phyloP scores from a whole-genome alignment of 257 asterid genomes.

The Misopates orontium region DNA sequence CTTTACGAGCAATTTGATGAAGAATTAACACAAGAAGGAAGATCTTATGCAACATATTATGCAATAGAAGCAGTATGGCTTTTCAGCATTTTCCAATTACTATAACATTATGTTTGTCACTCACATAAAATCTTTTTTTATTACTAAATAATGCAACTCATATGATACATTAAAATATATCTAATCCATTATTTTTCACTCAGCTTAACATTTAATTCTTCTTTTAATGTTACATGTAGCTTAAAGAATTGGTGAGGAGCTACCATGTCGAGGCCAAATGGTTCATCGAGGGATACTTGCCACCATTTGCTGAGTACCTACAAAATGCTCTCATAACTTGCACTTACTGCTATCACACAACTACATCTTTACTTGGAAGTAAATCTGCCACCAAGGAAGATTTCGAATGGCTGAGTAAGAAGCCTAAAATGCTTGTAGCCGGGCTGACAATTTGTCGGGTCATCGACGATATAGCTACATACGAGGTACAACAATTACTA shows the following conservation, averaged over 20 bases:
- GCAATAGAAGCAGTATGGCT: background rate
- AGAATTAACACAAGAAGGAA: slow-evolving; percentile 9
- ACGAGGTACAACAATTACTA: background rate
- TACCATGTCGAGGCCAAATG: slow-evolving; percentile 24
- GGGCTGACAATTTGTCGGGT: background rate
- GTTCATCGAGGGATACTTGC: slow-evolving; percentile 12
- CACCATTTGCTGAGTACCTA: slow-evolving; percentile 7
- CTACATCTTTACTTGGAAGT: slow-evolving; percentile 8
- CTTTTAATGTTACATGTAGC: background rate
- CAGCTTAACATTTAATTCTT: background rate
- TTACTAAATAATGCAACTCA: background rate
- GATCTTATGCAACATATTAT: background rate
- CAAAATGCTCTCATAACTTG: slow-evolving; percentile 13
- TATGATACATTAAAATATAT: too few species aligned
- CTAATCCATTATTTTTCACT: too few species aligned
- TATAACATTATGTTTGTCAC: too few species aligned
- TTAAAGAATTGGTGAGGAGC: slow-evolving; percentile 22
- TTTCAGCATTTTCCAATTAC: too few species aligned
- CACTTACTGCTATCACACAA: slow-evolving; percentile 12
- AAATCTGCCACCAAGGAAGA: background rate
- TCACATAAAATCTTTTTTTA: too few species aligned
- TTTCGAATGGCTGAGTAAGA: slow-evolving; percentile 12
- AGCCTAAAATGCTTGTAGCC: slow-evolving; percentile 18
- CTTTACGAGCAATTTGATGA: background rate
- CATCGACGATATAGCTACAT: slow-evolving; percentile 18